A percentile compares a stretch with the other conserved stretches of the same genome.
These are phyloP conservation scores for Coemansia sp. DNA, from an alignment of 192 early-diverging fungal genomes.

Conservation along the genomic window DNA sequence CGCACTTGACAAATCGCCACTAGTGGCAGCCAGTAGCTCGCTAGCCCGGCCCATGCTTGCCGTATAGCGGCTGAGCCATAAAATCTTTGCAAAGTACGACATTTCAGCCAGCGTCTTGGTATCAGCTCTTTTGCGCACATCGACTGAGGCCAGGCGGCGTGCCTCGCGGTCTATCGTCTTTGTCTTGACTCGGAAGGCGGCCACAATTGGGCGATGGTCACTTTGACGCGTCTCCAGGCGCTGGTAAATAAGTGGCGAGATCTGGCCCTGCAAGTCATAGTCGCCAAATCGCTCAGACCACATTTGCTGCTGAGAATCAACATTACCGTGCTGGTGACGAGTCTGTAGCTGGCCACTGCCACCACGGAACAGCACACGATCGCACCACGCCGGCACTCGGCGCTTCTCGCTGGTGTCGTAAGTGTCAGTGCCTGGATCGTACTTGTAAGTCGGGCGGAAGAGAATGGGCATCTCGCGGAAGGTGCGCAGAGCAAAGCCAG, in stretches of 20 bases:
- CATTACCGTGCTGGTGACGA: neutral
- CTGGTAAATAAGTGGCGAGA: slow-evolving; percentile 61
- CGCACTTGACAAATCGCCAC: slow-evolving; percentile 32
- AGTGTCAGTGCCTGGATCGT: slow-evolving; percentile 78
- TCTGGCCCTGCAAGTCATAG: slow-evolving; percentile 31
- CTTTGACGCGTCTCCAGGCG: slow-evolving; percentile 73
- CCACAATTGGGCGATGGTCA: slow-evolving; percentile 86
- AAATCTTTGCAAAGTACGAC: slow-evolving; percentile 29
- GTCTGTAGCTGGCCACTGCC: slow-evolving; percentile 16
- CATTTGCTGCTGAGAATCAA: slow-evolving; percentile 7
- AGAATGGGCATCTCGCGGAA: slow-evolving; percentile 78
- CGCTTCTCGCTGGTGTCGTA: slow-evolving; percentile 96
- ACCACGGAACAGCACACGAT: slow-evolving; percentile 80
- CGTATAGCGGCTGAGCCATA: slow-evolving; percentile 45
- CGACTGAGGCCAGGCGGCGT: slow-evolving; percentile 49
- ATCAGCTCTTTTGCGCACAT: slow-evolving; percentile 59
- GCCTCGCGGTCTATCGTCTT: slow-evolving; percentile 65
- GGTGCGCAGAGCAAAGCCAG: slow-evolving; percentile 73
- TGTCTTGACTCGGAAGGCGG: slow-evolving; percentile 65
- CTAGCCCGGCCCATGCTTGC: slow-evolving; percentile 19
- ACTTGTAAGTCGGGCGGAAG: slow-evolving; percentile 98
- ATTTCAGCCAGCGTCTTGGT: slow-evolving; percentile 50
- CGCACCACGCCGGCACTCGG: slow-evolving; percentile 95
- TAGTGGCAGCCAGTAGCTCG: slow-evolving; percentile 27
- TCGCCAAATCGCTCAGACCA: slow-evolving; percentile 10